phyloP scores from a whole-genome alignment of 2,329 filamentous ascomycete genomes.

The Zasmidium citrigriseum region DNA sequence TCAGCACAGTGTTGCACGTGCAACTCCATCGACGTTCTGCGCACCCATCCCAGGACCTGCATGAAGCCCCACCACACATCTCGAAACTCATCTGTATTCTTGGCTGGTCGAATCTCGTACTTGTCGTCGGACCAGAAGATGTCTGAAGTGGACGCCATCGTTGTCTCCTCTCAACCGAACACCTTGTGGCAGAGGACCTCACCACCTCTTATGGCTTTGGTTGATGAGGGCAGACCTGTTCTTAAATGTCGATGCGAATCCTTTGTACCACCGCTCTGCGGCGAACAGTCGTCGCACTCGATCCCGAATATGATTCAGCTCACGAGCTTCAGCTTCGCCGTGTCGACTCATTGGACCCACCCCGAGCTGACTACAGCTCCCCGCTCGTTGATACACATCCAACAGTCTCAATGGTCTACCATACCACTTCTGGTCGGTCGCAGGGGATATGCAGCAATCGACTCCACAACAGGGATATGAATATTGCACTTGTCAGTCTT shows the following conservation, averaged over 20 bases:
- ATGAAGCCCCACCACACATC: slow-evolving; percentile 40
- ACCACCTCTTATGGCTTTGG: too few relatives aligned
- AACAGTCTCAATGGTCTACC: background rate
- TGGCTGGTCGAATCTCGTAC: slow-evolving; percentile 20
- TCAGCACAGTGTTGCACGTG: slow-evolving; percentile 1
- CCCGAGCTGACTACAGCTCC: background rate
- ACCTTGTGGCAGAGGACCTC: too few relatives aligned
- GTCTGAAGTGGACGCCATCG: background rate
- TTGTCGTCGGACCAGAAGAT: slow-evolving; percentile 18
- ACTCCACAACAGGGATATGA: too few relatives aligned
- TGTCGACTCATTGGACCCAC: background rate
- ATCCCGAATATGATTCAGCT: too few relatives aligned
- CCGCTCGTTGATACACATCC: background rate
- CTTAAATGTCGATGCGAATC: too few relatives aligned
- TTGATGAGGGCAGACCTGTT: too few relatives aligned
- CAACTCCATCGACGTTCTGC: slow-evolving; percentile 1
- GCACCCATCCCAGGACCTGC: slow-evolving; percentile 37
- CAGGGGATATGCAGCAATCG: background rate
- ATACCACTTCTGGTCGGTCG: background rate
- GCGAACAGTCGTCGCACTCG: too few relatives aligned
- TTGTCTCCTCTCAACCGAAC: background rate
- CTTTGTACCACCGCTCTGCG: too few relatives aligned
- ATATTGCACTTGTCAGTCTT: too few relatives aligned
- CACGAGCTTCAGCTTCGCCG: too few relatives aligned
- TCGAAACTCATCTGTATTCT: slow-evolving; percentile 17